Evolutionary conservation across 2,329 filamentous ascomycete genomes (phyloP), one percentile per base, ranked within the genome.

Genomic region (Cytospora mali): DNA sequence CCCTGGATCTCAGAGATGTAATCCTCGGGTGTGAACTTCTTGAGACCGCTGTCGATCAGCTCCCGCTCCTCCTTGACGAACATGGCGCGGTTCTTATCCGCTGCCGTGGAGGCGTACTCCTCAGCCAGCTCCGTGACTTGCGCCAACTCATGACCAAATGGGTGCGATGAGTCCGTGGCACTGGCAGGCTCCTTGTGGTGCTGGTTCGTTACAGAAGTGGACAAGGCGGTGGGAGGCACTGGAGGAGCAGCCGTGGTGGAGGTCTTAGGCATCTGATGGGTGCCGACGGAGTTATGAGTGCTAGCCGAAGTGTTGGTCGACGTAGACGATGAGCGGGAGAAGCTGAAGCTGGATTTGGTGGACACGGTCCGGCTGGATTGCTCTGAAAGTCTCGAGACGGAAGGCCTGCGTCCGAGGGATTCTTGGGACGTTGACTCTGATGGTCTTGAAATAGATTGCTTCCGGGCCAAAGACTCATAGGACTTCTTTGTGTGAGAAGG

Each of bases 101-200:
- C 56, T 18, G 56, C 54, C 66, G 84, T 82, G 31, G 87, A 81
- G 49, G 87, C 87, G 69, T 92, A 94, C 75, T 97, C 93, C 77
- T 98, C 95, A 0, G 90, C 94, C 18, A 97, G 84, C 76, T 98
- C 95, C 58, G 93, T 92, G 27, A 98, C 91, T 76, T 98, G 90
- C 62, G 92, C 92, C 58, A 98, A 81, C 76, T 99, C 95, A 56
- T 89, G 88, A 58, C 92, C 92, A 71, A 98, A 98, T 0, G 94
- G 94, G 74, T 95, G 86, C 52, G 76, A 69, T 29, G 75, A 72
- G 70, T 74, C 35, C 72, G 66, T 54, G 64, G 71, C 61, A 64
- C 69, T n/a, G 62, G 68, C 55, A 70, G 60, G 51, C 25, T 29
- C 27, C 28, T 60, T 54, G 53, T 57, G 51, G 69, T 68, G 64